Base-by-base conservation (phyloP, 345 rosid genomes). In the Salix exigua region DNA sequence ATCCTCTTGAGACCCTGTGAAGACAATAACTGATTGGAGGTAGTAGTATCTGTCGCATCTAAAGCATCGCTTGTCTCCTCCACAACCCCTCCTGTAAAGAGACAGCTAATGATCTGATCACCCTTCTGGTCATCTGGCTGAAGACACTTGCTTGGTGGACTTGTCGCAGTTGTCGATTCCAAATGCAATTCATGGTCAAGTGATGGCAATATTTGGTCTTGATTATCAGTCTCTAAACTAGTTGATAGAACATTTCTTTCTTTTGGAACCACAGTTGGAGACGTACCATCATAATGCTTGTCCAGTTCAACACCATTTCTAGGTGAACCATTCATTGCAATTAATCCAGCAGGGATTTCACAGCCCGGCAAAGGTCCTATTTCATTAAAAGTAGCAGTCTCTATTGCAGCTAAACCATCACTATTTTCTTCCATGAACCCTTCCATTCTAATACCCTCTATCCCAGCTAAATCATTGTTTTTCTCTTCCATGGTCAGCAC, bases 161-260 rank as follows among this genome's bases (percentile, higher is more conserved):
- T 79, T 66, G 42, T 68, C 64, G 19, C 25, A 38, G 67, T 31
- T 37, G 61, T 68, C 51, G 68, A 58, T 75, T 88, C 78, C 53
- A 50, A 75, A 40, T 33, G 75, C 48, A 30, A 60, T 68, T 66
- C 62, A 25, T 13, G 64, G 38, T 64, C 51, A 9, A 25, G 71
- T 7, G 70, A 31, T 31, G 33, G 42, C 7, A 14, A 13, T 8
- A 63, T 63, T 19, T 72, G 67, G 42, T 30, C 73, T 53, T 31
- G 48, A 67, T 30, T 66, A 67, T 42, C 66, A 73, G 38, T 19
- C 28, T 35, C 75, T 37, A 30, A 28, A 16, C 61, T 33, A n/a
- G 19, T 17, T 37, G 23, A 19, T 55, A 17, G 14, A 40, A 40
- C 73, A 66, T 12, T 66, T 40, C 13, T n/a, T 18, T 58, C 58